Percentiles rank a stretch among this genome's conserved stretches.
Evolutionary conservation across 805 yeast species (phyloP).

Genomic region (Ogataea zsoltii): DNA sequence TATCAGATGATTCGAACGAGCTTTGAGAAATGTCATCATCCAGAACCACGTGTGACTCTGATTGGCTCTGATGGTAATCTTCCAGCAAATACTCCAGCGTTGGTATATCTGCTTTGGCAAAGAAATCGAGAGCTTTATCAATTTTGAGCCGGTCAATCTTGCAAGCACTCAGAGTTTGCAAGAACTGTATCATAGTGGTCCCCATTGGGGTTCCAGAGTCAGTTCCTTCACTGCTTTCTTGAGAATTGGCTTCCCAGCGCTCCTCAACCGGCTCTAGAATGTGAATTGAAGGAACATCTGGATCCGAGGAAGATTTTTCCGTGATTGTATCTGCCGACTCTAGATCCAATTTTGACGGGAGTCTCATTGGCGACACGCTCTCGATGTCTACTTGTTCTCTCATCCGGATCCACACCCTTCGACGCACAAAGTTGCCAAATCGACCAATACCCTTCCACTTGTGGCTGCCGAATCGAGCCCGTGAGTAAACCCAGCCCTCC

Average conservation of each 20-base stretch:
- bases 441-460: conserved; percentile 53
- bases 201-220: background rate
- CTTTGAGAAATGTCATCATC: background rate
- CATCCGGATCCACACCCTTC: conserved; percentile 52
- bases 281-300: background rate
- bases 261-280: background rate
- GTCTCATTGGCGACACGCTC: background rate
- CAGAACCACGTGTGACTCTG: conserved; percentile 3
- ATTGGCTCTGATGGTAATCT: conserved; percentile 4
- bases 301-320: background rate
- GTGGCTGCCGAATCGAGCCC: conserved; percentile 40
- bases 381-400: conserved; percentile 25
- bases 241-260: background rate
- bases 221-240: background rate
- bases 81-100: conserved; percentile 10
- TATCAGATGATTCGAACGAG: background rate
- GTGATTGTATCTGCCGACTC: background rate
- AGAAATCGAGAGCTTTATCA: conserved; percentile 13
- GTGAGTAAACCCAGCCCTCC: conserved; percentile 56
- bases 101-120: conserved; percentile 8
- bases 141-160: conserved; percentile 25
- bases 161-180: conserved; percentile 7
- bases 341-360: conserved; percentile 9
- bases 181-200: background rate
- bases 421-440: conserved; percentile 50